Conservation (phyloP, 108 stramenopile genomes). For the Epithemia pelagica region DNA sequence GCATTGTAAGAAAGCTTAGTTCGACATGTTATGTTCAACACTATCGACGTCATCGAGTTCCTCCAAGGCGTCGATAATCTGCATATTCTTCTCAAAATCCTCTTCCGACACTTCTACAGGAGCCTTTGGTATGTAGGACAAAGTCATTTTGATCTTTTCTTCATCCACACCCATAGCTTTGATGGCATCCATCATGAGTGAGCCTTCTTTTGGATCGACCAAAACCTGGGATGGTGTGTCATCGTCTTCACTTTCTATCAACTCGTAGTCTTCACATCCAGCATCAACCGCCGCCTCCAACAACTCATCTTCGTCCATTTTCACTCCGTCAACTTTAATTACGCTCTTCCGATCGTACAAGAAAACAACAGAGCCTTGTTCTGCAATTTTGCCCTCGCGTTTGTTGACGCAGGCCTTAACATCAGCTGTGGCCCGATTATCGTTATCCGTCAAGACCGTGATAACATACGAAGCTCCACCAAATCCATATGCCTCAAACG, state of each 20-base stretch:
- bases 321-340: slow-evolving; percentile 50
- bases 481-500: slow-evolving; percentile 70
- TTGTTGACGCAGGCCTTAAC: slow-evolving; percentile 69
- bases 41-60: slow-evolving; percentile 93
- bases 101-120: slow-evolving; percentile 88
- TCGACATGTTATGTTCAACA: slow-evolving; percentile 96
- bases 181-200: slow-evolving; percentile 64
- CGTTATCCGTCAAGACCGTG: slow-evolving; percentile 79
- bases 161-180: slow-evolving; percentile 45
- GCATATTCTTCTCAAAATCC: slow-evolving; percentile 91
- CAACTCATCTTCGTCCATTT: slow-evolving; percentile 57
- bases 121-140: slow-evolving; percentile 67
- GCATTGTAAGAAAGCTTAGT: too few relatives aligned
- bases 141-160: slow-evolving; percentile 56
- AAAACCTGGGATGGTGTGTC: slow-evolving; percentile 63
- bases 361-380: slow-evolving; percentile 77
- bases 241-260: slow-evolving; percentile 16
- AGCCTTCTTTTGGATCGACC: slow-evolving; percentile 73
- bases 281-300: slow-evolving; percentile 80
- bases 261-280: slow-evolving; percentile 64
- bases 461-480: slow-evolving; percentile 66
- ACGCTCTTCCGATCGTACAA: slow-evolving; percentile 83
- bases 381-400: slow-evolving; percentile 75
- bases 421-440: slow-evolving; percentile 78
- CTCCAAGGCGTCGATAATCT: slow-evolving; percentile 87